Percentiles rank a stretch among this genome's conserved stretches.
phyloP scores from a whole-genome alignment of 805 yeast genomes.

The Pichia rugopelliculosa region DNA sequence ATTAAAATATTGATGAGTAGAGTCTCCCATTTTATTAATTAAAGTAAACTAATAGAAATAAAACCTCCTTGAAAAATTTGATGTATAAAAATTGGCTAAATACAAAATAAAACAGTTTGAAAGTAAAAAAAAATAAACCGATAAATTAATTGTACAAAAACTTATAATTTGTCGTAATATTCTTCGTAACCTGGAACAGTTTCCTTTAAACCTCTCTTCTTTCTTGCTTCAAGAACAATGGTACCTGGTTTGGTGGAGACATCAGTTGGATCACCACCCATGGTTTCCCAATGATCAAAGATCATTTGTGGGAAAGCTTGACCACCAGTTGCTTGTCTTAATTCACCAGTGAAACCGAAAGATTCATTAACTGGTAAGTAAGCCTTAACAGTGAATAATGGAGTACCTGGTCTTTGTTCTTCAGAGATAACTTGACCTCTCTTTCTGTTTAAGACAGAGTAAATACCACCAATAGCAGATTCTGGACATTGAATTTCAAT shows the following conservation, averaged over 20 bases:
- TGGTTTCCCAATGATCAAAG: slow-evolving; percentile 95
- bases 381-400: slow-evolving; percentile 99
- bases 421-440: slow-evolving; percentile 99
- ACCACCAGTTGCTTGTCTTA: slow-evolving; percentile 99
- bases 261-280: slow-evolving; percentile 90
- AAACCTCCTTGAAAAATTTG: slow-evolving; percentile 1
- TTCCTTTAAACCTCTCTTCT: slow-evolving; percentile 96
- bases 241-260: slow-evolving; percentile 62
- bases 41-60: not conserved
- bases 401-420: slow-evolving; percentile 99
- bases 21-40: not conserved
- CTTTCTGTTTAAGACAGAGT: slow-evolving; percentile 98
- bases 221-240: slow-evolving; percentile 59
- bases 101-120: slow-evolving; percentile 13
- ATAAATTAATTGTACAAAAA: not conserved
- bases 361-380: slow-evolving; percentile 99
- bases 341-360: slow-evolving; percentile 99
- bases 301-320: slow-evolving; percentile 99
- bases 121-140: slow-evolving; percentile 4
- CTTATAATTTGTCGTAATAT: slow-evolving; percentile 88
- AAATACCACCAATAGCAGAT: slow-evolving; percentile 99
- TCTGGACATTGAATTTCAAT: slow-evolving; percentile 99
- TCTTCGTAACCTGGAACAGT: slow-evolving; percentile 99
- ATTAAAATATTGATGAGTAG: not conserved
- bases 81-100: slow-evolving; percentile 7